These are phyloP conservation scores for Phaeophleospora eucalypticola DNA, from an alignment of 2,329 filamentous ascomycete genomes.

Conservation along the genomic window DNA sequence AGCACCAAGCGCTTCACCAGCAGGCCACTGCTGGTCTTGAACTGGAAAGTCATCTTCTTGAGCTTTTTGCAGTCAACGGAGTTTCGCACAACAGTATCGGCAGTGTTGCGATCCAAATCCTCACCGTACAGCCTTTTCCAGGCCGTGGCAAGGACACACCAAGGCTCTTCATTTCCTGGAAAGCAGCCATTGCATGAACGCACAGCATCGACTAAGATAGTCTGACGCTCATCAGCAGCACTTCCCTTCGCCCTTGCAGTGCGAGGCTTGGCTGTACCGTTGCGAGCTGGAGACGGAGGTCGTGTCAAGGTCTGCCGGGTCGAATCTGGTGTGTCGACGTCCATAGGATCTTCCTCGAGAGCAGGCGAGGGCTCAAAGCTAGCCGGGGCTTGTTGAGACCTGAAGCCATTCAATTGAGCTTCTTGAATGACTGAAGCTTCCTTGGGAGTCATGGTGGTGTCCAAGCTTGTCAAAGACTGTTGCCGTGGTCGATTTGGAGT, in stretches of 20 bases:
- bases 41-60: constrained; percentile 50
- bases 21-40: constrained; percentile 45
- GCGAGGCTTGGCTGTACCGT: background rate
- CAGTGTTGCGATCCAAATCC: constrained; percentile 51
- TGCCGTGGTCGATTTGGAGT: too few relatives aligned
- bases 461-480: too few relatives aligned
- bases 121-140: constrained; percentile 45
- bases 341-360: background rate
- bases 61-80: constrained; percentile 50
- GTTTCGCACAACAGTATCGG: constrained; percentile 48
- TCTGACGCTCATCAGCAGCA: constrained; percentile 43
- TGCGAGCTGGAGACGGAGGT: too few relatives aligned
- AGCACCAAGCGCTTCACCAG: constrained; percentile 51
- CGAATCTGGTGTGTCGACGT: background rate
- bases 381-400: too few relatives aligned
- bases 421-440: too few relatives aligned
- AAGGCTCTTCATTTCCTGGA: constrained; percentile 53
- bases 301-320: too few relatives aligned
- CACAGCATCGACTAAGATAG: constrained; percentile 53
- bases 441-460: too few relatives aligned
- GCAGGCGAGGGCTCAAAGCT: background rate
- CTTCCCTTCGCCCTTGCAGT: constrained; percentile 35
- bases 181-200: constrained; percentile 53
- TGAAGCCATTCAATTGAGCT: too few relatives aligned
- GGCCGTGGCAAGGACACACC: constrained; percentile 49